Base-by-base conservation (phyloP, 306 rosid genomes). In the Acacia crassicarpa region DNA sequence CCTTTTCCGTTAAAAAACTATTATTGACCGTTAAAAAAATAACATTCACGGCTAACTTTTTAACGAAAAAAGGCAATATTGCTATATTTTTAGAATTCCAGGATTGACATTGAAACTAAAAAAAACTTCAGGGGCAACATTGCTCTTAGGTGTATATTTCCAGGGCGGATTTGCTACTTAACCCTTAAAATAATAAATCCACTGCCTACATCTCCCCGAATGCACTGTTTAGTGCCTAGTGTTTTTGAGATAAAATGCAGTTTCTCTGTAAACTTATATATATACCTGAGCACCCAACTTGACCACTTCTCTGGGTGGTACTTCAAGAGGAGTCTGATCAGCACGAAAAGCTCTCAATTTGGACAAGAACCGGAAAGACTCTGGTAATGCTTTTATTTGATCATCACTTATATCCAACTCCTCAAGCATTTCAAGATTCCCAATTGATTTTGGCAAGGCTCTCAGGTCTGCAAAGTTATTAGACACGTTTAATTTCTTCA, bases 381-480 rank as follows among this genome's bases (percentile, higher is more conserved):
- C 94, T 0, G 98, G 99, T 51, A 95, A 66, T 79, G 43, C 58
- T 85, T 86, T 89, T 58, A 95, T 93, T 85, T 95, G 99, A 83
- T 93, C 82, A 68, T 88, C 92, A 83, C 99, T 93, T 74, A 95
- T 95, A 78, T 95, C 96, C 86, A 95, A 86, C 86, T 95, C 99
- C 90, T 95, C 98, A 45, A 95, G 98, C 90, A 84, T 84, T 83
- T 92, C 94, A 70, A 95, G 97, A 48, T 93, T 90, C 54, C 99
- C 99, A 9, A 95, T 88, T 25, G 98, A 87, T 61, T 80, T 84
- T 17, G 99, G 98, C 89, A 95, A 90, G 78, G 91, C 86, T 87
- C 90, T 90, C 65, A 95, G 79, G 78, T 95, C 98, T 0, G 97
- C 92, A 22, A 95, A 95, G 89, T 95, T 95, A 74, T 95, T 93